A percentile compares a stretch with the other conserved stretches of the same genome.
Evolutionary conservation across 2,329 filamentous ascomycete species (phyloP).

Genomic region (Ilyonectria sp.): DNA sequence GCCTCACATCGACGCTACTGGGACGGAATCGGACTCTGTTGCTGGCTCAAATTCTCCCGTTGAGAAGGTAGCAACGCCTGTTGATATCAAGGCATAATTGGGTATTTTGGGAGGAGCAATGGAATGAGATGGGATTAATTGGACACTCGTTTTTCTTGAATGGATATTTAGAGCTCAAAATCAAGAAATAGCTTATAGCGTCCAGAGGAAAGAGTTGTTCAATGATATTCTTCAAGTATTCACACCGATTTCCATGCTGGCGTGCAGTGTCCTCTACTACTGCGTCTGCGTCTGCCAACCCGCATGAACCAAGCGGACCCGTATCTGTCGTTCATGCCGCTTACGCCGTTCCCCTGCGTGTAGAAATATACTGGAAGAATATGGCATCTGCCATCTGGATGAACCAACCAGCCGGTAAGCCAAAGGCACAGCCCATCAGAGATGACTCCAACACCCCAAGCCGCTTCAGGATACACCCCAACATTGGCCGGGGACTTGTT

Average conservation of each 20-base stretch:
- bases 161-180: background rate
- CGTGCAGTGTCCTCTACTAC: background rate
- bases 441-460: background rate
- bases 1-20: constrained; percentile 18
- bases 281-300: background rate
- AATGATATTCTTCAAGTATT: background rate
- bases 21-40: constrained; percentile 21
- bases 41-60: constrained; percentile 12
- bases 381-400: background rate
- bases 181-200: too few species aligned
- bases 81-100: constrained; percentile 6
- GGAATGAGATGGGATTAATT: background rate
- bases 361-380: too few species aligned
- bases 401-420: background rate
- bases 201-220: background rate
- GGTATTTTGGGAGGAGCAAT: background rate
- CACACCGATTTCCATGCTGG: background rate
- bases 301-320: background rate
- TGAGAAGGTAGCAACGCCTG: constrained; percentile 18
- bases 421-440: background rate
- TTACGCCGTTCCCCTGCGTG: background rate
- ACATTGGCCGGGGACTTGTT: background rate
- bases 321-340: background rate
- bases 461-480: background rate
- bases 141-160: background rate